A percentile compares a stretch with the other conserved stretches of the same genome.
Conservation (phyloP, 306 rosid genomes). For the Dalbergia cultrata region DNA sequence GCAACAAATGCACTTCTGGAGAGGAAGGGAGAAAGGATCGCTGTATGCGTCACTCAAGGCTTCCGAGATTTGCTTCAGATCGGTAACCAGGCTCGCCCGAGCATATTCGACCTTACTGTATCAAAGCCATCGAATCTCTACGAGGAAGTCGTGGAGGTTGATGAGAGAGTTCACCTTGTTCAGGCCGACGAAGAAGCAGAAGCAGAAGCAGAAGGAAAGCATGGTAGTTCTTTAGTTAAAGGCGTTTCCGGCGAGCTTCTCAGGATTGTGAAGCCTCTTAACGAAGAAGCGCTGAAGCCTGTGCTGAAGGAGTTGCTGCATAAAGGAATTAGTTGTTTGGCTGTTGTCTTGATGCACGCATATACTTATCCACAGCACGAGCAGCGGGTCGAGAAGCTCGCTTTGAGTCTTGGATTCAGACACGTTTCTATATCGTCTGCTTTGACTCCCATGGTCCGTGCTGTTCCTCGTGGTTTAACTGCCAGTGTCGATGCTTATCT, state of each 20-base stretch:
- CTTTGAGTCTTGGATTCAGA: constrained; percentile 80
- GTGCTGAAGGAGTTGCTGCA: constrained; percentile 62
- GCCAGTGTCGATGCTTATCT: constrained; percentile 97
- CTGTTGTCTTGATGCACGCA: constrained; percentile 93
- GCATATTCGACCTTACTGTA: constrained; percentile 86
- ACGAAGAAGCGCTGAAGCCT: constrained; percentile 70
- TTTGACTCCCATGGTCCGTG: constrained; percentile 96
- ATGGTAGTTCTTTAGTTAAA: constrained; percentile 55
- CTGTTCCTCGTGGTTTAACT: constrained; percentile 95
- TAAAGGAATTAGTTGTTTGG: constrained; percentile 82
- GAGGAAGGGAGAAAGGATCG: constrained; percentile 91
- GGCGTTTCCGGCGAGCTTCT: constrained; percentile 93
- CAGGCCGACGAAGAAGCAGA: constrained; percentile 51
- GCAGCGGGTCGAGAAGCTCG: constrained; percentile 66
- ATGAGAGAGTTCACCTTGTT: constrained; percentile 82
- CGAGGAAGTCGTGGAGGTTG: constrained; percentile 89
- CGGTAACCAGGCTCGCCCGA: constrained; percentile 98
- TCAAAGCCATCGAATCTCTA: constrained; percentile 86
- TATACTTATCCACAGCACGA: constrained; percentile 89
- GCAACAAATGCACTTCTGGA: constrained; percentile 95
- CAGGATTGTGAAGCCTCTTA: constrained; percentile 75
- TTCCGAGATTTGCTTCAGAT: constrained; percentile 88
- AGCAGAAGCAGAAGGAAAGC: constrained; percentile 49
- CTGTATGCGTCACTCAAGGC: constrained; percentile 87
- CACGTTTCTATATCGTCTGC: constrained; percentile 95